Conservation (phyloP, 1,284 basidiomycete genomes). For the Takashimella tepidaria region DNA sequence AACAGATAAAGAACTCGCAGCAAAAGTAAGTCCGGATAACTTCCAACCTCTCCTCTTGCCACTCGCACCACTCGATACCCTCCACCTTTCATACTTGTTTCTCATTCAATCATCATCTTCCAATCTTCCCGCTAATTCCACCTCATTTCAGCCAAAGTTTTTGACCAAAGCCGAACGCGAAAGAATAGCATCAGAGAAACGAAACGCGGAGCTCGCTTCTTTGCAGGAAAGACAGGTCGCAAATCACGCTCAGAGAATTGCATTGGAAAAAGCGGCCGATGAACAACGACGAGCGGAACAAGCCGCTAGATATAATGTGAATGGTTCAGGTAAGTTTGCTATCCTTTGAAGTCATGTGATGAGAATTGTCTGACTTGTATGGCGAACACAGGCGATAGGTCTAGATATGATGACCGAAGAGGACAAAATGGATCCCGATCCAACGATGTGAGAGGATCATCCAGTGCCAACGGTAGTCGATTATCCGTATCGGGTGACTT, state of each 20-base stretch:
- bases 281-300: constrained; percentile 55
- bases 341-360: too few species aligned
- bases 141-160: constrained; percentile 78
- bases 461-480: neutral
- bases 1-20: constrained; percentile 76
- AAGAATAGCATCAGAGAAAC: constrained; percentile 77
- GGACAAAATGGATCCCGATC: neutral
- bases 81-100: too few species aligned
- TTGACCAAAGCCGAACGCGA: constrained; percentile 81
- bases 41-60: neutral
- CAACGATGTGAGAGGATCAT: neutral
- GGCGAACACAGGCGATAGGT: neutral
- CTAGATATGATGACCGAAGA: neutral
- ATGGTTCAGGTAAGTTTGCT: neutral
- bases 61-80: constrained; percentile 1
- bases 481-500: too few species aligned
- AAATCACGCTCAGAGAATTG: constrained; percentile 60
- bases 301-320: constrained; percentile 17
- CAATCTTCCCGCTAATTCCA: neutral
- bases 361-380: too few species aligned
- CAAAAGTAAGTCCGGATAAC: constrained; percentile 58
- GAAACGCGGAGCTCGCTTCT: constrained; percentile 68
- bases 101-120: too few species aligned
- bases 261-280: constrained; percentile 69
- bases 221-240: constrained; percentile 56